Conservation (phyloP, 129 eudicot species). For the Chrysanthemum makinoi region DNA sequence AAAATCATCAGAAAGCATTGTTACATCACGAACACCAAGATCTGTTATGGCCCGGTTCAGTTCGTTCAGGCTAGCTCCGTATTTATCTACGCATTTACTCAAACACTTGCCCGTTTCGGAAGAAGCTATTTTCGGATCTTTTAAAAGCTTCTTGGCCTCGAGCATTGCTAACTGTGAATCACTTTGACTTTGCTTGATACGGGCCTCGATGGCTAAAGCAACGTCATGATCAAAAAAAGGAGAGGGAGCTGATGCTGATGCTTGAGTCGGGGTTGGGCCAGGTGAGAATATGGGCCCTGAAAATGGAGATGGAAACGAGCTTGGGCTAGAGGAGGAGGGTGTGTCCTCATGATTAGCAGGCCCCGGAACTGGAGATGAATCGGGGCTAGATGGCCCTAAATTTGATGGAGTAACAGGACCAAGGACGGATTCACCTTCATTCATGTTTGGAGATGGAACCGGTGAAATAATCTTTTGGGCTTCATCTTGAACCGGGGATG, state of each 20-base stretch:
- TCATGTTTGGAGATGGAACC: conserved; percentile 15
- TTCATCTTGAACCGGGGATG: conserved; percentile 9
- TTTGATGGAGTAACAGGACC: not conserved
- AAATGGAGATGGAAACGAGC: conserved; percentile 12
- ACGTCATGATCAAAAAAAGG: conserved; percentile 30
- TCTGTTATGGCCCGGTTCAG: conserved; percentile 31
- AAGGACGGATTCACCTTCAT: not conserved
- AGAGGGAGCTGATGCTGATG: conserved; percentile 5
- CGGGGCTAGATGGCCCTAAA: not conserved
- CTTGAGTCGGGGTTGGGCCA: not conserved
- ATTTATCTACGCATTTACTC: conserved; percentile 32
- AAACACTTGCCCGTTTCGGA: conserved; percentile 28
- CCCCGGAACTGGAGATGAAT: conserved; percentile 6
- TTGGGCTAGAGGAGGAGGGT: not conserved
- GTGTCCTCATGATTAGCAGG: not conserved
- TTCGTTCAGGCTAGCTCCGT: conserved; percentile 18
- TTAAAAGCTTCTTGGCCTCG: conserved; percentile 30
- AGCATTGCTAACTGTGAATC: conserved; percentile 32
- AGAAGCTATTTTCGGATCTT: conserved; percentile 25
- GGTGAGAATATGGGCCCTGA: conserved; percentile 13
- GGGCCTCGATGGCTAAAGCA: conserved; percentile 32
- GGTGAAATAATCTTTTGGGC: conserved; percentile 13
- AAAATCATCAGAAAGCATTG: conserved; percentile 33
- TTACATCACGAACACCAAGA: conserved; percentile 32
- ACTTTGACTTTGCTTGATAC: conserved; percentile 32